Evolutionary conservation across 2,329 filamentous ascomycete species (phyloP), one percentile per base, ranked within the genome.

Genomic region (Diplocarpon rosae): DNA sequence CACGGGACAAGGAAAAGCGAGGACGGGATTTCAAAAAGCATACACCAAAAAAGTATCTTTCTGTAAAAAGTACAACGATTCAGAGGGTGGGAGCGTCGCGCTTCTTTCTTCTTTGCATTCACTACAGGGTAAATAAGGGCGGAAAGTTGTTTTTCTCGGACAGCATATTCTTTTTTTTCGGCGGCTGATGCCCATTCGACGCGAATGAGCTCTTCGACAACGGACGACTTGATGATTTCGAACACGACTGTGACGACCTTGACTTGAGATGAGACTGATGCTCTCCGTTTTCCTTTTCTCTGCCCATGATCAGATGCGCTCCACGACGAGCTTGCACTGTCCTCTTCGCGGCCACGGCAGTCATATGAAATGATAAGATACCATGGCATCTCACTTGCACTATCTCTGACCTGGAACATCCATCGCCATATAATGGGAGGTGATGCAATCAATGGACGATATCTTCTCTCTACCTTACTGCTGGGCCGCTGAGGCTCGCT

Each of bases 21-120:
- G 16, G 14, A 28, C 14, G 30, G 33, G 30, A 12, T 14, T 27
- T 35, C 16, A 33, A 35, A 42, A 41, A 44, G 34, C 29, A 40
- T 41, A 43, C 30, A 17, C 20, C 20, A 3, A 15, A 42, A 44
- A 46, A 32, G 24, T 32, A 40, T 29, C 33, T 14, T 24, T 36
- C 38, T 50, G 48, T 47, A 47, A 47, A 45, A 47, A 50, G 39
- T 42, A 39, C 39, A 24, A 33, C 31, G 43, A 5, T 43, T 35
- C 31, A 36, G 36, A 33, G 3, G n/a, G 10, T n/a, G 30, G 30
- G 9, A 33, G 24, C 34, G 5, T 35, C 29, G n/a, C 6, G 29
- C 32, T 27, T 16, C 28, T 17, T 32, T 20, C 10, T 36, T 16
- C 27, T 28, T 9, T 28, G 9, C 31, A 39, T 35, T 43, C 39